A percentile compares a stretch with the other conserved stretches of the same genome.
Evolutionary conservation across 495 filamentous ascomycete genomes (phyloP).

Genomic region (Talaromyces adpressus): DNA sequence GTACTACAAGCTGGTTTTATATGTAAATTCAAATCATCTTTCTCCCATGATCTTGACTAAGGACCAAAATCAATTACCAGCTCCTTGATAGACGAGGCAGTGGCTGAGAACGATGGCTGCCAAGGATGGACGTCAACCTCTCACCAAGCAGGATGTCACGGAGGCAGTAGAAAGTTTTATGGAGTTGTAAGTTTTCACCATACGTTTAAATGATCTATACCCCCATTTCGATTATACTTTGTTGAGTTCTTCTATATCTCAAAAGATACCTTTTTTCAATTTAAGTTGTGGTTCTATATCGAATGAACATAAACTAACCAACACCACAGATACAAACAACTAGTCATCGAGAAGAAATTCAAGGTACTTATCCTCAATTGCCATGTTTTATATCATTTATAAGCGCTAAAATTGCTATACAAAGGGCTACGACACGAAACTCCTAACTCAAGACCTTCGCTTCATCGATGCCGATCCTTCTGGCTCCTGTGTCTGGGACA

Average conservation of each 20-base stretch:
- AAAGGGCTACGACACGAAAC: slow-evolving; percentile 1
- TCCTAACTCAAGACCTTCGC: not conserved
- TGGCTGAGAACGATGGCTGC: not conserved
- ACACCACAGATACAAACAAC: not conserved
- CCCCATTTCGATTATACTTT: no score
- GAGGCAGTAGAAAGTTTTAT: slow-evolving; percentile 3
- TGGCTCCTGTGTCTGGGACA: not conserved
- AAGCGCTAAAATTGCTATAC: not conserved
- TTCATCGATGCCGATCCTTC: slow-evolving; percentile 7
- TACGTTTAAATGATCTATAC: no score
- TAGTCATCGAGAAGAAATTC: not conserved
- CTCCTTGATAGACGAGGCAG: no score
- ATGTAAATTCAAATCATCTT: no score
- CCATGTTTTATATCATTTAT: not conserved
- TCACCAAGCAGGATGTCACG: slow-evolving; percentile 5
- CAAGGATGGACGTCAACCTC: not conserved
- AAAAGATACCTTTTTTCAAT: not conserved
- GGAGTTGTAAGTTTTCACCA: slow-evolving; percentile 8
- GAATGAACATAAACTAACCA: not conserved
- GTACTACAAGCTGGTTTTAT: not conserved
- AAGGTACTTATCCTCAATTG: not conserved
- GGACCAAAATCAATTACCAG: no score
- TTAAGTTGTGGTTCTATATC: not conserved
- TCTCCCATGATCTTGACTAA: no score
- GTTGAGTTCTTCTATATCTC: no score